phyloP scores from a whole-genome alignment of 768 basidiomycete genomes.

The Podaxis mareebaensis region DNA sequence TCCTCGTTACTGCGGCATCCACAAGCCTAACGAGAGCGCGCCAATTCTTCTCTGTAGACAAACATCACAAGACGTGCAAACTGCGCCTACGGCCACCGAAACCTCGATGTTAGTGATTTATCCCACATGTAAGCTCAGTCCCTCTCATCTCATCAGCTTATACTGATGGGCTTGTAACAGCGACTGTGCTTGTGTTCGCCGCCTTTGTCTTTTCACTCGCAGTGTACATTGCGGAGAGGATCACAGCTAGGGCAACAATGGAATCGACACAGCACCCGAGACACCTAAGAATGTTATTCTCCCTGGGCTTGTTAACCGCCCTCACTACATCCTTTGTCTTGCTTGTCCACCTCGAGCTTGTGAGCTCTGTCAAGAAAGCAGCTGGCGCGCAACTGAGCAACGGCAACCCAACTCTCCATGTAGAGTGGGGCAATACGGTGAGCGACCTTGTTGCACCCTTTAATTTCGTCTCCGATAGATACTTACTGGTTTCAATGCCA shows the following conservation, averaged over 20 bases:
- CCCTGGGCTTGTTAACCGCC: not conserved
- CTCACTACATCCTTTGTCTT: conserved; percentile 7
- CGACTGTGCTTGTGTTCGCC: not conserved
- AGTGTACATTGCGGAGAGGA: not conserved
- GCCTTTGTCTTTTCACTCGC: not conserved
- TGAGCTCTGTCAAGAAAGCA: not conserved
- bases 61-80: not conserved
- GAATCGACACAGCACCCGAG: not conserved
- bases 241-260: not conserved
- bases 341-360: conserved; percentile 9
- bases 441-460: not conserved
- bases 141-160: not conserved
- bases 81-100: not conserved
- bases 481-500: not conserved
- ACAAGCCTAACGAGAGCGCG: too few species aligned
- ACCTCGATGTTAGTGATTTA: conserved; percentile 4
- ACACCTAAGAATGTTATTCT: not conserved
- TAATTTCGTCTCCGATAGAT: too few species aligned
- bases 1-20: not conserved
- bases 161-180: not conserved
- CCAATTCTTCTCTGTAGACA: not conserved
- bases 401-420: not conserved
- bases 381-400: not conserved
- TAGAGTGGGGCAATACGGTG: conserved; percentile 11
- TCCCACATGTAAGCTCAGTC: not conserved